These are phyloP conservation scores for Camelina neglecta DNA, from an alignment of 345 rosid species.

Conservation along the genomic window DNA sequence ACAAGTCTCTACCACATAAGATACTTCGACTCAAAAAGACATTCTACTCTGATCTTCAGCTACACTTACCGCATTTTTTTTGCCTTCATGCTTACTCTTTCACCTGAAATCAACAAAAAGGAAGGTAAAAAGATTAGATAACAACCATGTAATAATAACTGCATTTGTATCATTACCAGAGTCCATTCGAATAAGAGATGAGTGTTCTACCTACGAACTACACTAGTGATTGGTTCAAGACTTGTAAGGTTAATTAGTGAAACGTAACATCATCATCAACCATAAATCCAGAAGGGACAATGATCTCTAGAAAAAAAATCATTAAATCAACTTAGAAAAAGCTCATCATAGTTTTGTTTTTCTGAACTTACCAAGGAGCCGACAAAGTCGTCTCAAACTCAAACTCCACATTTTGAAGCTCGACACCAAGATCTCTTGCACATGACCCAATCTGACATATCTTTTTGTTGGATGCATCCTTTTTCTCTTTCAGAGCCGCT, in stretches of 20 bases:
- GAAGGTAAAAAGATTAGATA: not conserved
- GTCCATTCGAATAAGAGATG: not conserved
- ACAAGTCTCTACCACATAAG: not conserved
- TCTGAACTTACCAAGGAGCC: conserved; percentile 51
- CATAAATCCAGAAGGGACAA: not conserved
- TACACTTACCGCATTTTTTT: not conserved
- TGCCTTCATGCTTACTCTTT: not conserved
- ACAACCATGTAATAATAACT: not conserved
- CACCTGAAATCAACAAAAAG: not conserved
- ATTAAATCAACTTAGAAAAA: not conserved
- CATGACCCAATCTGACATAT: conserved; percentile 36
- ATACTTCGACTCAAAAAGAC: not conserved
- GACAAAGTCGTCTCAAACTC: conserved; percentile 46
- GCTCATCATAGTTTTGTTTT: not conserved
- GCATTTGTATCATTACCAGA: not conserved
- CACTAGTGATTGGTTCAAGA: not conserved
- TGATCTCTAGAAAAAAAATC: not conserved
- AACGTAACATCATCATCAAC: not conserved
- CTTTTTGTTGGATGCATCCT: conserved; percentile 35
- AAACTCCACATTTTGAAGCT: conserved; percentile 25
- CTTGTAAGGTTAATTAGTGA: too few species aligned
- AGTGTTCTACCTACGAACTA: not conserved
- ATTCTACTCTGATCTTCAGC: not conserved
- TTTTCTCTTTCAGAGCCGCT: conserved; percentile 25
- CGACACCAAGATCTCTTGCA: conserved; percentile 20